A percentile compares a stretch with the other conserved stretches of the same genome.
These are phyloP conservation scores for Trifolium subterraneum DNA, from an alignment of 306 rosid genomes.

Conservation along the genomic window DNA sequence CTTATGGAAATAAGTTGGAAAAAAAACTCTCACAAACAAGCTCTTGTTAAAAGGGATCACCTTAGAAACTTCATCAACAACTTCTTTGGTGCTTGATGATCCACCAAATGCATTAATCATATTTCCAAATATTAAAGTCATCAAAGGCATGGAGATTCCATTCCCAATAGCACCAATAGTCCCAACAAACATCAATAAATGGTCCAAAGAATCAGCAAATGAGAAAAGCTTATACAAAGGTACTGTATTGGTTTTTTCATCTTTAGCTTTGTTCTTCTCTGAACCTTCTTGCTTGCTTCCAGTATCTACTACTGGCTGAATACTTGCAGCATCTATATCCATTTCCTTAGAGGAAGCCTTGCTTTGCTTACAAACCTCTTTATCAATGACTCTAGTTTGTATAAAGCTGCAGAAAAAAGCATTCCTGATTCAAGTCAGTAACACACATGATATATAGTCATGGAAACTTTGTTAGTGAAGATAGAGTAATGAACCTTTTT, in stretches of 20 bases:
- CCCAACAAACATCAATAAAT: conserved; percentile 68
- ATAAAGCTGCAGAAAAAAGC: not conserved
- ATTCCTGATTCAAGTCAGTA: not conserved
- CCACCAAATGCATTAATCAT: conserved; percentile 73
- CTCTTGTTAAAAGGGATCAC: conserved; percentile 19
- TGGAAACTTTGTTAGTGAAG: not conserved
- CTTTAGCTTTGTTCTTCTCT: conserved; percentile 47
- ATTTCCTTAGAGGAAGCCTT: conserved; percentile 34
- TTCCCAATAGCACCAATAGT: conserved; percentile 66
- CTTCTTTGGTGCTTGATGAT: conserved; percentile 32
- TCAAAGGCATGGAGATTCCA: conserved; percentile 66
- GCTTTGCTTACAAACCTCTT: not conserved
- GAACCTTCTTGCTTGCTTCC: conserved; percentile 41
- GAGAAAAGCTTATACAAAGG: conserved; percentile 85
- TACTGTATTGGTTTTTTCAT: conserved; percentile 52
- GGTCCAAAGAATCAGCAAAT: conserved; percentile 74
- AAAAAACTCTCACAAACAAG: not conserved
- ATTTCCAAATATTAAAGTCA: conserved; percentile 69
- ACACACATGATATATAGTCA: too few species aligned
- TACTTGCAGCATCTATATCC: conserved; percentile 34
- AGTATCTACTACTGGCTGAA: conserved; percentile 22
- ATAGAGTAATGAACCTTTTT: conserved; percentile 29
- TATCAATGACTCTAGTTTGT: not conserved
- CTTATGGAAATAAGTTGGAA: not conserved
- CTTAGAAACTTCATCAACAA: conserved; percentile 70